A percentile compares a stretch with the other conserved stretches of the same genome.
phyloP scores from a whole-genome alignment of 441 rosid species.

The Cnidoscolus chayamansa region DNA sequence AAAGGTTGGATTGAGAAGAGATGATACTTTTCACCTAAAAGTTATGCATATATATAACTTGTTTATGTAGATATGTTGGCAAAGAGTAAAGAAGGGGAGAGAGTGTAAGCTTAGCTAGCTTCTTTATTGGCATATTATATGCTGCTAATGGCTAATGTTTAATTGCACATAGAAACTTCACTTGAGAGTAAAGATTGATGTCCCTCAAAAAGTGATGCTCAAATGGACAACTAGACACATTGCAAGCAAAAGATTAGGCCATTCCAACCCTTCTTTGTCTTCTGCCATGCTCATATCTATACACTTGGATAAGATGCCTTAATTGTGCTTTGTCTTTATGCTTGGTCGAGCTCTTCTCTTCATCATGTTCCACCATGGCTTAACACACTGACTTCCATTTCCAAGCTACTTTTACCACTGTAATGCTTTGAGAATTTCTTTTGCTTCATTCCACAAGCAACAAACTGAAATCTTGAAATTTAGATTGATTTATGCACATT shows the following conservation, averaged over 20 bases:
- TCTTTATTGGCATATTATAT: slow-evolving; percentile 5
- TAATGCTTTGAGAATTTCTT: slow-evolving; percentile 2
- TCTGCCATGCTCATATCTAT: slow-evolving; percentile 8
- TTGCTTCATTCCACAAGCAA: background rate
- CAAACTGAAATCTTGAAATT: too few species aligned
- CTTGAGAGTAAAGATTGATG: slow-evolving; percentile 36
- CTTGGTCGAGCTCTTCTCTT: slow-evolving; percentile 13
- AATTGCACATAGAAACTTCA: slow-evolving; percentile 23
- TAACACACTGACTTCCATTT: background rate
- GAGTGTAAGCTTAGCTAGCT: background rate
- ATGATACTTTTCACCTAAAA: slow-evolving; percentile 7
- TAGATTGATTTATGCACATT: background rate
- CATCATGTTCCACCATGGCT: background rate
- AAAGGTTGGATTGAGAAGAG: slow-evolving; percentile 16
- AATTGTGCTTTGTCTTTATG: slow-evolving; percentile 25
- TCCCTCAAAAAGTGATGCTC: slow-evolving; percentile 25
- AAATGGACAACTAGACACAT: slow-evolving; percentile 27
- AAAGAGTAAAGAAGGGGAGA: too few species aligned
- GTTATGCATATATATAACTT: background rate
- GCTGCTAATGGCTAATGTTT: slow-evolving; percentile 1
- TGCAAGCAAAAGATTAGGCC: slow-evolving; percentile 25
- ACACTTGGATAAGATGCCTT: slow-evolving; percentile 26
- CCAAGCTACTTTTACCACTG: slow-evolving; percentile 1
- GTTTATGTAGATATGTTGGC: too few species aligned
- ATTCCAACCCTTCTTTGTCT: background rate